Base-by-base conservation (phyloP, 768 basidiomycete species). In the Hygrocybe punicea region DNA sequence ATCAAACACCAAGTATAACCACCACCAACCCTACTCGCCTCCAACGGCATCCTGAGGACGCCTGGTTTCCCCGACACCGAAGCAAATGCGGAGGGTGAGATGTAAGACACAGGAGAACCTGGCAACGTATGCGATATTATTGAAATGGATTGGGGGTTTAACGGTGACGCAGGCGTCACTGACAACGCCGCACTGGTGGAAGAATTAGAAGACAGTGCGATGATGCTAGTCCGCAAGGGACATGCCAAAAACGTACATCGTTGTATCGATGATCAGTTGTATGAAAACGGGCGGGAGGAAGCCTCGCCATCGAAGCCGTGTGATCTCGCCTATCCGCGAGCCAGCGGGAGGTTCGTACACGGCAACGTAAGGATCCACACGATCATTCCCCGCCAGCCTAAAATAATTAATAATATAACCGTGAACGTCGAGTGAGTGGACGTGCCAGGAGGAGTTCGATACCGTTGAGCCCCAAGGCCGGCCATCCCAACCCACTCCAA, bases 401-500 rank as follows among this genome's bases (percentile, higher is more conserved):
- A 48, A 60, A 51, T n/a, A n/a, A 25, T 25, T 45, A 60, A 51
- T n/a, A n/a, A 25, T 25, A 46, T 48, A 36, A 2, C 29, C 8
- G 24, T 17, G 2, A 6, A 37, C 34, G 42, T 54, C 14, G 9
- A 53, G n/a, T 57, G 29, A 17, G 55, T 39, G 23, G 35, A 56
- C 9, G n/a, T 23, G 39, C 14, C 35, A 13, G 4, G 35, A 58
- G 11, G 17, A 34, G 21, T 40, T 24, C 58, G 65, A 6, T 58
- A 85, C 89, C 89, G 76, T 65, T 87, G 85, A 2, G 89, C 76
- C 13, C 83, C 86, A 4, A 90, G 64, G 56, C 75, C 76, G 3
- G 82, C 85, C 82, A 90, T 80, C 6, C 87, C 89, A 7, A 83
- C 76, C 89, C 89, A 91, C 65, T 90, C 89, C 51, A 86, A 85